phyloP scores from a whole-genome alignment of 2,329 filamentous ascomycete genomes.

The Thelonectria discophora region DNA sequence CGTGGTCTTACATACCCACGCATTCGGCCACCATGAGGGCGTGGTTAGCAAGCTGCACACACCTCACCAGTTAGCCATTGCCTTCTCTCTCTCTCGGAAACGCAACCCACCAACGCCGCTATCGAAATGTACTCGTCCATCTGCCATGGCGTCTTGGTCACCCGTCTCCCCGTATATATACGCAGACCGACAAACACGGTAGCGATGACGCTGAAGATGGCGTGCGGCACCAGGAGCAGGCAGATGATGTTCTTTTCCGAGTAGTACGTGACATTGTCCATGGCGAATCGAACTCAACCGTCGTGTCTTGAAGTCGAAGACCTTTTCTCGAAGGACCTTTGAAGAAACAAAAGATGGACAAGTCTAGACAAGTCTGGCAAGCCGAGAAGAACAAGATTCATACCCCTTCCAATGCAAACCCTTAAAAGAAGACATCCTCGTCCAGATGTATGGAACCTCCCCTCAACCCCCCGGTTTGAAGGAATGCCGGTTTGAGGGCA shows the following conservation, averaged over 20 bases:
- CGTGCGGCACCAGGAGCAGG: constrained; percentile 14
- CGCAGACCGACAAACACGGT: constrained; percentile 17
- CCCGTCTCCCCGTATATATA: neutral
- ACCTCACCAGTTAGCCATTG: neutral
- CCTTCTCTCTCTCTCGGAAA: neutral
- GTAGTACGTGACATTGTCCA: constrained; percentile 13
- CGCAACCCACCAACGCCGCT: constrained; percentile 4
- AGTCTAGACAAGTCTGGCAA: neutral
- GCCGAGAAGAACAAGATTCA: too few species aligned
- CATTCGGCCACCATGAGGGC: constrained; percentile 10
- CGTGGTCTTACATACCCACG: neutral
- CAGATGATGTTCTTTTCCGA: neutral
- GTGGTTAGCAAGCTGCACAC: constrained; percentile 9
- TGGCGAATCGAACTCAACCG: too few species aligned
- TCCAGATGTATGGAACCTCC: too few species aligned
- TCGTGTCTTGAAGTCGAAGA: too few species aligned
- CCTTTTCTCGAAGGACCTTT: neutral
- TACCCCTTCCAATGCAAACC: too few species aligned
- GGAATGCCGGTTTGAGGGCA: too few species aligned
- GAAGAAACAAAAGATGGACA: neutral
- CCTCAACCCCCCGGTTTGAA: too few species aligned
- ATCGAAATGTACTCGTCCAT: neutral
- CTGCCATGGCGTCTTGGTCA: constrained; percentile 8
- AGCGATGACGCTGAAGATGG: constrained; percentile 9
- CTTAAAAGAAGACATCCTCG: too few species aligned